These are phyloP conservation scores for Prototheca wickerhamii DNA, from an alignment of 163 green algal species.

Conservation along the genomic window DNA sequence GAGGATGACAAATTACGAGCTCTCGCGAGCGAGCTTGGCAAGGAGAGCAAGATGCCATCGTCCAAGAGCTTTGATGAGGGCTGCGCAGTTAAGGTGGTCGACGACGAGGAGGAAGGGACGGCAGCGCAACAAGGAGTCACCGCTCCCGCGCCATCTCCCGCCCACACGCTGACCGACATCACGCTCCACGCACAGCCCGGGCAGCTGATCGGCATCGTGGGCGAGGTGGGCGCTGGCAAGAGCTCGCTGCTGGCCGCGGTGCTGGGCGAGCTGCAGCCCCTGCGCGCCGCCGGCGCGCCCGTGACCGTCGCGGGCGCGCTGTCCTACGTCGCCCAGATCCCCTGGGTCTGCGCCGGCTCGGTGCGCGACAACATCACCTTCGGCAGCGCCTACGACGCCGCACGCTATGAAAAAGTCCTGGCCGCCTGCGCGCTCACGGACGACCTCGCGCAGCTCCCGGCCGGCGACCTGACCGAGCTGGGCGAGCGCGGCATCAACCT, in stretches of 20 bases:
- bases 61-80: too few species aligned
- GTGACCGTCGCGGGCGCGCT: constrained; percentile 30
- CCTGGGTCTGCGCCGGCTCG: constrained; percentile 62
- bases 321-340: constrained; percentile 49
- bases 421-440: constrained; percentile 21
- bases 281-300: neutral
- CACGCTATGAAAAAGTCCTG: constrained; percentile 13
- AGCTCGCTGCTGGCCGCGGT: constrained; percentile 56
- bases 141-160: too few species aligned
- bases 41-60: too few species aligned
- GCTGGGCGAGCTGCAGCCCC: constrained; percentile 55
- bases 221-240: constrained; percentile 66
- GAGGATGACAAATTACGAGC: too few species aligned
- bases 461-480: constrained; percentile 45
- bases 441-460: constrained; percentile 48
- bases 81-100: too few species aligned
- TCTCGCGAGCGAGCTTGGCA: too few species aligned
- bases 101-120: too few species aligned
- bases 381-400: constrained; percentile 16
- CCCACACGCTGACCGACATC: constrained; percentile 32
- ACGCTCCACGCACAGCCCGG: constrained; percentile 32
- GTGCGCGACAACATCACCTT: constrained; percentile 34
- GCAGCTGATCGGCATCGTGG: constrained; percentile 55
- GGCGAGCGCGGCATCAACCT: constrained; percentile 43
- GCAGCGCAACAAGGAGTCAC: too few species aligned